A percentile compares a stretch with the other conserved stretches of the same genome.
These are phyloP conservation scores for Helicocarpus griseus DNA, from an alignment of 2,329 filamentous ascomycete species.

Conservation along the genomic window DNA sequence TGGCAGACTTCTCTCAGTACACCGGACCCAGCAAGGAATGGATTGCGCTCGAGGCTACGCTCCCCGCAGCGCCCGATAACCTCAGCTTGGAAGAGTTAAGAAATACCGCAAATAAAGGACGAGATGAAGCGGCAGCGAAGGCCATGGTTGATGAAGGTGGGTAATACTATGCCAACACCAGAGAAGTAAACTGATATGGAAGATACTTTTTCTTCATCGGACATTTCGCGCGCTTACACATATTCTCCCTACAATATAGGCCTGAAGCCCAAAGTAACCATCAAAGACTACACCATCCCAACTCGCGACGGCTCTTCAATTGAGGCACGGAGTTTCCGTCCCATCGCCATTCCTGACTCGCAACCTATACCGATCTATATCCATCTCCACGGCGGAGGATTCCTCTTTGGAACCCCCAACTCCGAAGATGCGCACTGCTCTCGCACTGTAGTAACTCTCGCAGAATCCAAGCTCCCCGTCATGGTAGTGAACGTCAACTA, in stretches of 20 bases:
- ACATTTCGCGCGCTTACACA: neutral
- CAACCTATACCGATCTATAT: constrained; percentile 40
- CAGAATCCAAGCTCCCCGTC: constrained; percentile 22
- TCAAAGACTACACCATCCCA: constrained; percentile 29
- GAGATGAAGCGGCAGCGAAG: constrained; percentile 25
- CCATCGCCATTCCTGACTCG: constrained; percentile 22
- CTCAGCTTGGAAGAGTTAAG: constrained; percentile 19
- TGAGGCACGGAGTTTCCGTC: constrained; percentile 40
- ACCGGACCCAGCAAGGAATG: constrained; percentile 36
- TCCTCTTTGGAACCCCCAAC: constrained; percentile 44
- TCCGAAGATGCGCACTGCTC: constrained; percentile 47
- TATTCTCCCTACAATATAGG: too few relatives aligned
- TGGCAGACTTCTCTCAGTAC: constrained; percentile 34
- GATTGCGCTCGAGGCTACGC: constrained; percentile 29
- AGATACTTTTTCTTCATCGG: neutral
- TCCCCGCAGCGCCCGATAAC: constrained; percentile 18
- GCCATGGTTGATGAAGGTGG: constrained; percentile 22
- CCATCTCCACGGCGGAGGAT: constrained; percentile 49
- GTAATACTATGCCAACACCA: constrained; percentile 10
- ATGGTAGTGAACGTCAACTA: constrained; percentile 49
- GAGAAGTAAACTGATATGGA: too few relatives aligned
- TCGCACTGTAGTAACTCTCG: constrained; percentile 33
- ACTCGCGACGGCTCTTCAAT: constrained; percentile 38
- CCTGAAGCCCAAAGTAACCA: constrained; percentile 20
- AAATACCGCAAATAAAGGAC: constrained; percentile 20